Conservation (phyloP, 805 yeast genomes). For the Saturnispora diversa region DNA sequence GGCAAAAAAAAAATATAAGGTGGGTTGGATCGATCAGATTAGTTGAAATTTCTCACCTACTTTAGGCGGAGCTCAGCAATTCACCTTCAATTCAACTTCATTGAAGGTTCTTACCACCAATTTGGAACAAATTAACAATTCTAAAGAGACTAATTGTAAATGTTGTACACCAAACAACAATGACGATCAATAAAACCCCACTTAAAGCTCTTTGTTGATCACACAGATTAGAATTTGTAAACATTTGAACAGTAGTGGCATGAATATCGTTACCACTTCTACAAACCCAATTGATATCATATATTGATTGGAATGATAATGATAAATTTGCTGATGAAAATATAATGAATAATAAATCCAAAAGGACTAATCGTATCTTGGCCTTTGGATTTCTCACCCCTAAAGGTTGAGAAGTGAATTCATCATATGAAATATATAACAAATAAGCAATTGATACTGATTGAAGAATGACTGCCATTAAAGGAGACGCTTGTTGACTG, state of each 20-base stretch:
- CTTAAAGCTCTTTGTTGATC: constrained; percentile 70
- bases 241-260: too few species aligned
- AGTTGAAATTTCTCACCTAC: too few species aligned
- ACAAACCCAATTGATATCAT: constrained; percentile 80
- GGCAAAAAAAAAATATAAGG: not conserved
- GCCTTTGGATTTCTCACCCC: constrained; percentile 82
- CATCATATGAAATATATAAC: constrained; percentile 79
- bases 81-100: not conserved
- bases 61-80: not conserved
- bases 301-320: constrained; percentile 74
- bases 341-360: constrained; percentile 81
- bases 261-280: too few species aligned
- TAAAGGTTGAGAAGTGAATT: constrained; percentile 83
- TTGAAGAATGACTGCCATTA: constrained; percentile 86
- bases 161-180: constrained; percentile 77
- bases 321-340: constrained; percentile 84
- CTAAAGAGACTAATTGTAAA: constrained; percentile 77
- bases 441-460: constrained; percentile 70
- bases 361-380: constrained; percentile 69
- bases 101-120: not conserved
- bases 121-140: constrained; percentile 57
- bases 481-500: constrained; percentile 78
- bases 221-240: constrained; percentile 47
- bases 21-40: too few species aligned
- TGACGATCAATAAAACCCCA: constrained; percentile 65